These are phyloP conservation scores for Ophiocordyceps australis DNA, from an alignment of 2,329 filamentous ascomycete genomes.

Conservation along the genomic window DNA sequence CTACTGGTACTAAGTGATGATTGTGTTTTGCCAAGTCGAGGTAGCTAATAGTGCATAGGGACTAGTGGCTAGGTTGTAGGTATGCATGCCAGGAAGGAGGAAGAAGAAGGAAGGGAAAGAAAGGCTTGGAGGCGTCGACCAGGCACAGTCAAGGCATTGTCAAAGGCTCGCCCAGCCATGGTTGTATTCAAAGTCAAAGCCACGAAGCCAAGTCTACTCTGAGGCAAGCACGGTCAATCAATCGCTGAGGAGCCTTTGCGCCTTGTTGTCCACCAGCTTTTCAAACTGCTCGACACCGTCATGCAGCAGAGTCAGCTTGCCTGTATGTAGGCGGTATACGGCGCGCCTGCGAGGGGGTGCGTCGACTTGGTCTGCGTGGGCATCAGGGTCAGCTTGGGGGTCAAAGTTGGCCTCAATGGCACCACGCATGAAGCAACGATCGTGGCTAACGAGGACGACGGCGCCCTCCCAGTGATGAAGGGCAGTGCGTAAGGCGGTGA, in stretches of 20 bases:
- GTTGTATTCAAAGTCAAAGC: no score
- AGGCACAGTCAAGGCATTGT: no score
- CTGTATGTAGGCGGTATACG: constrained; percentile 42
- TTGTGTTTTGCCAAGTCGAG: no score
- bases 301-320: constrained; percentile 34
- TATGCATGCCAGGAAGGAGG: no score
- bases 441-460: constrained; percentile 62
- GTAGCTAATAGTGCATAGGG: no score
- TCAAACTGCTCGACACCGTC: constrained; percentile 51
- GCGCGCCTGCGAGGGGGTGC: constrained; percentile 25
- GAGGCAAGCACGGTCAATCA: no score
- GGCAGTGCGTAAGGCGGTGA: constrained; percentile 50
- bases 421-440: constrained; percentile 62
- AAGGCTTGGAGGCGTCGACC: no score
- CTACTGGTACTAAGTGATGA: no score
- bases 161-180: no score
- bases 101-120: no score
- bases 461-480: constrained; percentile 55
- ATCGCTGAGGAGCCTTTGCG: constrained; percentile 25
- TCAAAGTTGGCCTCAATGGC: constrained; percentile 32
- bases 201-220: no score
- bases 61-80: no score
- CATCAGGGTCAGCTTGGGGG: constrained; percentile 19
- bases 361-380: constrained; percentile 19
- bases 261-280: constrained; percentile 39